Base-by-base conservation (phyloP, 2,329 filamentous ascomycete species). In the Neofusicoccum kwambonambiense region DNA sequence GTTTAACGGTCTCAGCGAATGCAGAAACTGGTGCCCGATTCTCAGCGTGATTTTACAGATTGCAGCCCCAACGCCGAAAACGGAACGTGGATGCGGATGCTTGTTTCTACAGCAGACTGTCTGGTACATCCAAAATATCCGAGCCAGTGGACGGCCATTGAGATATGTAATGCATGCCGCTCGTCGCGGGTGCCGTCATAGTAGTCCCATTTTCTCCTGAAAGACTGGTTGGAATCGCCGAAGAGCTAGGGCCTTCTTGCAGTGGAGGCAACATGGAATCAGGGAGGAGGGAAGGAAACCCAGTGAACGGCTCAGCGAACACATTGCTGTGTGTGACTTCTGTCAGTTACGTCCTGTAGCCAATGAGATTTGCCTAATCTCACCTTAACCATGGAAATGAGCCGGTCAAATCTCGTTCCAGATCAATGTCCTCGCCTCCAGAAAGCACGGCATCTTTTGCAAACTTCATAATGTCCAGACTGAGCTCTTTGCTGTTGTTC, bases 381-480 rank as follows among this genome's bases (percentile, higher is more conserved):
- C 47, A 60, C 56, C 34, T 35, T 4, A 60, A 17, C 56, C 56
- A 60, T 13, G 56, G 56, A 8, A 60, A 60, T 3, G 34, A 34
- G 2, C 17, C 56, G 2, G 41, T 60, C 5, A 60, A 35, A 12
- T 47, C 41, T 3, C 41, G 27, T 31, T 47, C 56, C 42, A 44
- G 22, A 1, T 22, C 31, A 5, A 60, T 13, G 3, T 60, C 56
- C 15, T 60, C 56, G 15, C 41, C 42, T 2, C 56, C 27, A 3
- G 41, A 60, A 15, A 31, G n/a, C 8, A 60, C n/a, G 2, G 41
- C 56, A 19, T 47, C 56, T 12, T 60, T 60, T 22, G 56, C 56
- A 6, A 60, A 34, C n/a, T 60, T 45, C 56, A 60, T 60, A 19
- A 60, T 47, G n/a, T 60, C 56, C 4, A 60, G 31, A 12, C 56